These are phyloP conservation scores for Ophiocordyceps camponoti-leonardi DNA, from an alignment of 2,329 filamentous ascomycete genomes.

Conservation along the genomic window DNA sequence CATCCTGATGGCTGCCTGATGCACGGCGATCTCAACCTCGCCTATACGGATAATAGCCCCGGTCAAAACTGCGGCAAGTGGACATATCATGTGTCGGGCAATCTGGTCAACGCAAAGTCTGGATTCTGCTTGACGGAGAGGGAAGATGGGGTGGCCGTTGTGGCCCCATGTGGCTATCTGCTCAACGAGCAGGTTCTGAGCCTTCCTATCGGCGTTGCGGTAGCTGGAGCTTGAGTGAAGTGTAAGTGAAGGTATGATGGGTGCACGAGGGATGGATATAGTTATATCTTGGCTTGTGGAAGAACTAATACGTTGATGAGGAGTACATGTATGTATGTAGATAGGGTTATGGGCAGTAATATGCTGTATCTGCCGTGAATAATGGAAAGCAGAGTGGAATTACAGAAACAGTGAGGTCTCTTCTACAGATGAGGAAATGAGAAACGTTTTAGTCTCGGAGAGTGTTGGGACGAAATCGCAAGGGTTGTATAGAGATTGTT, in stretches of 20 bases:
- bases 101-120: constrained; percentile 17
- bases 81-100: constrained; percentile 25
- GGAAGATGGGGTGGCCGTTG: constrained; percentile 7
- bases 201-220: constrained; percentile 20
- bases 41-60: background rate
- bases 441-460: too few species aligned
- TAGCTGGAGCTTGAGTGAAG: background rate
- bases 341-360: too few species aligned
- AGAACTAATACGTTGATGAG: too few species aligned
- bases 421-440: too few species aligned
- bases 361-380: too few species aligned
- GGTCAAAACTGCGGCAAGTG: constrained; percentile 12
- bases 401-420: too few species aligned
- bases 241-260: too few species aligned
- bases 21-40: constrained; percentile 4
- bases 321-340: too few species aligned
- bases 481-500: too few species aligned
- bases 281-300: background rate
- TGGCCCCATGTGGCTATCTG: constrained; percentile 16
- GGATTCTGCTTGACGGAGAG: constrained; percentile 21
- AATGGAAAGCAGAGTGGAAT: too few species aligned
- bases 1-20: constrained; percentile 15
- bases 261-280: background rate
- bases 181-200: constrained; percentile 26
- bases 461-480: too few species aligned